Percentiles rank a stretch among this genome's conserved stretches.
These are phyloP conservation scores for Clonostachys chloroleuca DNA, from an alignment of 2,329 filamentous ascomycete genomes.

Conservation along the genomic window DNA sequence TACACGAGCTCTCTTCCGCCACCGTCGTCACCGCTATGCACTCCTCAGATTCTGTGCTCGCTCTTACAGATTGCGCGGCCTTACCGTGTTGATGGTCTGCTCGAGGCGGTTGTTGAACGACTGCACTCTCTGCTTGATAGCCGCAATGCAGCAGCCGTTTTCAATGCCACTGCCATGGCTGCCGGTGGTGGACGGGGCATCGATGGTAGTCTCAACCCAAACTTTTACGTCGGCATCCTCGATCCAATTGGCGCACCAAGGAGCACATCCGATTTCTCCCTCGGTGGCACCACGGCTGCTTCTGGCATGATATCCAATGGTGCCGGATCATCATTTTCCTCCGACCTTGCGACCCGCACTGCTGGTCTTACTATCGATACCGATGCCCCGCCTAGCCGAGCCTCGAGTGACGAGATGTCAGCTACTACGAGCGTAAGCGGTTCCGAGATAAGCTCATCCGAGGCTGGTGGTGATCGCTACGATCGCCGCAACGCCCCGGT, in stretches of 20 bases:
- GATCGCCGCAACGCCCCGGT: constrained; percentile 30
- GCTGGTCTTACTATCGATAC: constrained; percentile 45
- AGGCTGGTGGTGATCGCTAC: constrained; percentile 41
- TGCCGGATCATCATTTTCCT: constrained; percentile 16
- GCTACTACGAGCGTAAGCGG: constrained; percentile 46
- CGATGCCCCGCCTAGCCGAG: constrained; percentile 25
- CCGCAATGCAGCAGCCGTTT: constrained; percentile 91
- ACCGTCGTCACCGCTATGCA: constrained; percentile 73
- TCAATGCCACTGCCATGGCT: constrained; percentile 97
- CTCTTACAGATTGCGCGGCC: constrained; percentile 89
- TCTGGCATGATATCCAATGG: neutral
- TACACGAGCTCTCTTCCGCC: constrained; percentile 88
- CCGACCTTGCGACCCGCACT: constrained; percentile 22
- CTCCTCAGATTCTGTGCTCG: constrained; percentile 92
- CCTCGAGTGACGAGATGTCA: constrained; percentile 42
- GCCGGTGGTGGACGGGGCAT: constrained; percentile 87
- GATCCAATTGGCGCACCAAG: constrained; percentile 32
- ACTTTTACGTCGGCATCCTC: constrained; percentile 51
- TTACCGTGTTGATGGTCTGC: constrained; percentile 86
- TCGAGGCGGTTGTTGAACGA: constrained; percentile 89
- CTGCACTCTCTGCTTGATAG: constrained; percentile 87
- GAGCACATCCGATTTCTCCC: constrained; percentile 23
- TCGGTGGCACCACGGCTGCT: constrained; percentile 16
- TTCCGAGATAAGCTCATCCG: constrained; percentile 53
- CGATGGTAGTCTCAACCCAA: constrained; percentile 60